Base-by-base conservation (phyloP, 148 eudicot species). In the Beta vulgaris region DNA sequence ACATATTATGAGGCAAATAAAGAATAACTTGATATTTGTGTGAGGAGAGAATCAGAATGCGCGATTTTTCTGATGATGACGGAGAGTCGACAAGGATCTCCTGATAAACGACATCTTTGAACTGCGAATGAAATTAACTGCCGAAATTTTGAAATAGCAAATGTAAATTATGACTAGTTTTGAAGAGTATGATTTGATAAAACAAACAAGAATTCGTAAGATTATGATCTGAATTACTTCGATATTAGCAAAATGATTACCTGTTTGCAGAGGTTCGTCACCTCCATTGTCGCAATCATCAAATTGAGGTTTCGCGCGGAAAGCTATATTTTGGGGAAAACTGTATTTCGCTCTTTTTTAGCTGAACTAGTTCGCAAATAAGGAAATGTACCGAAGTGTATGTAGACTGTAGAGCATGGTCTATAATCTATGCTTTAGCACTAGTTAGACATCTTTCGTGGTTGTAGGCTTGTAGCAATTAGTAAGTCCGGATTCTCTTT, bases 81-180 rank as follows among this genome's bases (percentile, higher is more conserved):
- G 6, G 96, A 87, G 9, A 91, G 73, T 29, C 92, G 81, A 73
- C 90, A 87, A 14, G 86, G 83, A 51, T 83, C 84, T 28, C 73
- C 87, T 19, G 87, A 83, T 68, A 68, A 75, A 49, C 93, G 88
- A 60, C 96, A 91, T 71, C 96, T 68, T 78, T 80, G 91, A 61
- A 86, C 75, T 62, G 96, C 88, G 44, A 81, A 80, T 39, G 83
- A 78, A 71, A 91, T 91, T 54, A 89, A 77, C 96, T 91, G 80
- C 42, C 0, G 44, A 64, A 15, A 46, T 28, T 42, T 48, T 26
- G 3, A 43, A 49, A 12, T 15, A 36, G 26, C 44, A 37, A 62
- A 77, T 1, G 8, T 15, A 54, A 34, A 55, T 7, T 8, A 25
- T 40, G 49, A 9, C 0, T 23, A 55, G 5, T 14, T 48, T 64